A percentile compares a stretch with the other conserved stretches of the same genome.
phyloP scores from a whole-genome alignment of 345 rosid genomes.

The Hibiscus tridactylites region DNA sequence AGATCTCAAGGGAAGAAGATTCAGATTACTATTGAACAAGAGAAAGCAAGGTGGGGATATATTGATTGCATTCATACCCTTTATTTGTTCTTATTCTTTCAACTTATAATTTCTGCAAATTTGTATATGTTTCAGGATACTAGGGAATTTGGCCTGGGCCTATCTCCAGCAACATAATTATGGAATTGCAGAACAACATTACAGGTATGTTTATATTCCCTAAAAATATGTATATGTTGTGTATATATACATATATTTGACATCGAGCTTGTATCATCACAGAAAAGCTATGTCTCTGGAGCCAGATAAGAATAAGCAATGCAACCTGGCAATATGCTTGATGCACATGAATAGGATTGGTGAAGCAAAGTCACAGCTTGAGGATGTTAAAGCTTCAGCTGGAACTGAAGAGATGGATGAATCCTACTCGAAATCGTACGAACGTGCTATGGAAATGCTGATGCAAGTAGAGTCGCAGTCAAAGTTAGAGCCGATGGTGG shows the following conservation, averaged over 20 bases:
- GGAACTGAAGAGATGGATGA: constrained; percentile 40
- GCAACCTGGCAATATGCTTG: constrained; percentile 74
- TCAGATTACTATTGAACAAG: constrained; percentile 58
- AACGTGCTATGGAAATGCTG: constrained; percentile 55
- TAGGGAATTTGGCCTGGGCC: constrained; percentile 92
- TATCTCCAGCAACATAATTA: constrained; percentile 62
- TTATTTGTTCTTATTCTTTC: not conserved
- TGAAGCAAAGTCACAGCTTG: constrained; percentile 64
- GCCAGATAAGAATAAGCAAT: constrained; percentile 60
- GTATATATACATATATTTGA: not conserved
- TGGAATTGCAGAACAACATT: constrained; percentile 65
- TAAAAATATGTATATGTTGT: not conserved
- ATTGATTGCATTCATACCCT: not conserved
- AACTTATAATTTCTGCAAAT: not conserved
- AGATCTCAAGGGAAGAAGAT: constrained; percentile 70
- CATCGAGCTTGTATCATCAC: constrained; percentile 1
- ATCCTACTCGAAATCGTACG: constrained; percentile 50
- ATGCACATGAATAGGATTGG: constrained; percentile 53
- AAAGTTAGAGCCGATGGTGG: not conserved
- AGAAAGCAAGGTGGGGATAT: constrained; percentile 47
- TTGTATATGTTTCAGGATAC: constrained; percentile 34
- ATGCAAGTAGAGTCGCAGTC: constrained; percentile 27
- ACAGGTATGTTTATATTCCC: constrained; percentile 35
- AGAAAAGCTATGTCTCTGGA: constrained; percentile 65
- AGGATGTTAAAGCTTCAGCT: constrained; percentile 36